phyloP scores from a whole-genome alignment of 345 rosid genomes.

The rapeseed (Brassica napus) region DNA sequence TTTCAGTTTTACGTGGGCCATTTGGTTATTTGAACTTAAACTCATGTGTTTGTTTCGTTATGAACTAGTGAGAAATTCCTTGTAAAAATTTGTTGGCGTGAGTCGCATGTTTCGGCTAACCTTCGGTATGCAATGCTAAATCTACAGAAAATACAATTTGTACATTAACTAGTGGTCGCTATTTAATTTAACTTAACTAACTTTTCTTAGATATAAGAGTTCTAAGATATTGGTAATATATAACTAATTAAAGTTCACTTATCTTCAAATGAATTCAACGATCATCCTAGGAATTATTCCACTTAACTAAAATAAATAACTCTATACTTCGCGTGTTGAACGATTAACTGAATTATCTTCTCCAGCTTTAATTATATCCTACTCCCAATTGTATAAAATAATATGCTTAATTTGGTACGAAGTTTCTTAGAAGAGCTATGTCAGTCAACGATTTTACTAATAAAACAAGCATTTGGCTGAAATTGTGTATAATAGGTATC shows the following conservation, averaged over 20 bases:
- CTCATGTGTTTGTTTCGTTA: not conserved
- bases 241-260: not conserved
- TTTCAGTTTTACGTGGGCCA: not conserved
- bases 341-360: not conserved
- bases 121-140: not conserved
- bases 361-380: not conserved
- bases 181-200: not conserved
- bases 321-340: not conserved
- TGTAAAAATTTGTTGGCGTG: not conserved
- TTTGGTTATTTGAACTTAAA: not conserved
- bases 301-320: not conserved
- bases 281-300: constrained; percentile 1
- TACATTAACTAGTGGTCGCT: not conserved
- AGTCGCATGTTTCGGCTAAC: not conserved
- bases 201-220: not conserved
- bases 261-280: not conserved
- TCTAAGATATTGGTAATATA: not conserved
- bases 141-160: not conserved
- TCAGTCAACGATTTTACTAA: constrained; percentile 13
- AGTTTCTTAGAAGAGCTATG: constrained; percentile 8
- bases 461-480: not conserved
- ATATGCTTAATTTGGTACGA: constrained; percentile 17
- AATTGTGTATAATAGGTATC: constrained; percentile 1
- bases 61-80: not conserved
- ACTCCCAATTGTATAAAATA: constrained; percentile 3